A percentile compares a stretch with the other conserved stretches of the same genome.
These are phyloP conservation scores for Corylus americana DNA, from an alignment of 306 rosid genomes.

Conservation along the genomic window DNA sequence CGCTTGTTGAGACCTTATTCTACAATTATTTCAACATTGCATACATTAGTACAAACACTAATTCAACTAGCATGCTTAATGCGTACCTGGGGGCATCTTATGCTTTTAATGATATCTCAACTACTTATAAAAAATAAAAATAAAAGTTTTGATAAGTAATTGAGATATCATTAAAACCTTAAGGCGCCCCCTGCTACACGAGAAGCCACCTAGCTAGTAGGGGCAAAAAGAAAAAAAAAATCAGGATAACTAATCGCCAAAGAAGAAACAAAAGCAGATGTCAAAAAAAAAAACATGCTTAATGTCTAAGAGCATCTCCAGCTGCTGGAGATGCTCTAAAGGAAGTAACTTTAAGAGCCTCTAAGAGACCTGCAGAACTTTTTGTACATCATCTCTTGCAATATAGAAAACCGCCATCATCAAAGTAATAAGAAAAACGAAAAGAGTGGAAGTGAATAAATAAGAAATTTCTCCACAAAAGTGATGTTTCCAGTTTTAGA, in stretches of 20 bases:
- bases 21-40: conserved; percentile 10
- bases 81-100: too few relatives aligned
- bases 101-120: too few relatives aligned
- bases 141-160: too few relatives aligned
- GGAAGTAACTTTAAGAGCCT: neutral
- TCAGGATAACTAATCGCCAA: too few relatives aligned
- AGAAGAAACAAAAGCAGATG: too few relatives aligned
- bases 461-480: neutral
- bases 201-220: too few relatives aligned
- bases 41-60: conserved; percentile 10
- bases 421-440: neutral
- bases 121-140: too few relatives aligned
- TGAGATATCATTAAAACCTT: too few relatives aligned
- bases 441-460: neutral
- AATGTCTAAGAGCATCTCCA: neutral
- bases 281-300: too few relatives aligned
- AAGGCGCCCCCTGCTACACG: too few relatives aligned
- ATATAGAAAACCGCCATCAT: neutral
- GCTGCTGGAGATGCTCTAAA: neutral
- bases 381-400: neutral
- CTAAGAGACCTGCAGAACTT: neutral
- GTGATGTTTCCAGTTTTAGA: neutral
- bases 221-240: too few relatives aligned
- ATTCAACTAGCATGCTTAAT: neutral
- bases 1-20: conserved; percentile 39